Evolutionary conservation across 2,329 filamentous ascomycete species (phyloP).

Genomic region (Chaetomium sp.): DNA sequence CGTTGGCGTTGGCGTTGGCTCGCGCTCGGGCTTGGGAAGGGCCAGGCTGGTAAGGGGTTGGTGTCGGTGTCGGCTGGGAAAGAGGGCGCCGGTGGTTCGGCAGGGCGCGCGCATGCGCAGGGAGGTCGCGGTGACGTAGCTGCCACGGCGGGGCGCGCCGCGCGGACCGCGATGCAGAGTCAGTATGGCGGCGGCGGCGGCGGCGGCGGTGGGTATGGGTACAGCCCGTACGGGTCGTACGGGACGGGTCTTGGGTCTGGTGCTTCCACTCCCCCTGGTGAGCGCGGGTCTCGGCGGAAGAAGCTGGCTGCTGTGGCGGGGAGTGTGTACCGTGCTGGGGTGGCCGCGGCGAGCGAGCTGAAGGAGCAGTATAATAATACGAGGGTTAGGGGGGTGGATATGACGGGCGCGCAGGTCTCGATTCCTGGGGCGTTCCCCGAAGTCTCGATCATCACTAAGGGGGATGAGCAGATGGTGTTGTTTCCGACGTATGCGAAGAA

Average conservation of each 20-base stretch:
- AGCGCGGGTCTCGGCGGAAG: slow-evolving; percentile 73
- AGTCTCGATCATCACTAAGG: slow-evolving; percentile 75
- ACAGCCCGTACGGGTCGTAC: slow-evolving; percentile 21
- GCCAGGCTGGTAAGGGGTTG: background rate
- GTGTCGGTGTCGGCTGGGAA: background rate
- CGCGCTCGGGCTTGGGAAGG: slow-evolving; percentile 16
- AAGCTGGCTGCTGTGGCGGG: slow-evolving; percentile 71
- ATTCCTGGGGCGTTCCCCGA: slow-evolving; percentile 83
- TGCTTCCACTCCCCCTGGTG: slow-evolving; percentile 40
- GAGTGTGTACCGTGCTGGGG: slow-evolving; percentile 58
- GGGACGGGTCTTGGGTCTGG: slow-evolving; percentile 4
- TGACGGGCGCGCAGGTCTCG: slow-evolving; percentile 43
- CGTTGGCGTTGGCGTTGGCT: background rate
- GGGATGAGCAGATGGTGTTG: slow-evolving; percentile 88
- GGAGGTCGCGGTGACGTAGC: background rate
- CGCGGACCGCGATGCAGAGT: background rate
- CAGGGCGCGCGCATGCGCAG: background rate
- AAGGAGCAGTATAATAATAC: slow-evolving; percentile 62
- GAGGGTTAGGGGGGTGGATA: slow-evolving; percentile 44
- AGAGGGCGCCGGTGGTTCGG: background rate
- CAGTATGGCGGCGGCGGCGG: slow-evolving; percentile 10
- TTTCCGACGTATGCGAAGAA: slow-evolving; percentile 91
- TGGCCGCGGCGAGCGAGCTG: slow-evolving; percentile 60
- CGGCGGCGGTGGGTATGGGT: slow-evolving; percentile 32
- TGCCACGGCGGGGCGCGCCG: background rate